Percentiles rank a stretch among this genome's conserved stretches.
These are phyloP conservation scores for Neospermospora avenae DNA, from an alignment of 2,329 filamentous ascomycete genomes.

Conservation along the genomic window DNA sequence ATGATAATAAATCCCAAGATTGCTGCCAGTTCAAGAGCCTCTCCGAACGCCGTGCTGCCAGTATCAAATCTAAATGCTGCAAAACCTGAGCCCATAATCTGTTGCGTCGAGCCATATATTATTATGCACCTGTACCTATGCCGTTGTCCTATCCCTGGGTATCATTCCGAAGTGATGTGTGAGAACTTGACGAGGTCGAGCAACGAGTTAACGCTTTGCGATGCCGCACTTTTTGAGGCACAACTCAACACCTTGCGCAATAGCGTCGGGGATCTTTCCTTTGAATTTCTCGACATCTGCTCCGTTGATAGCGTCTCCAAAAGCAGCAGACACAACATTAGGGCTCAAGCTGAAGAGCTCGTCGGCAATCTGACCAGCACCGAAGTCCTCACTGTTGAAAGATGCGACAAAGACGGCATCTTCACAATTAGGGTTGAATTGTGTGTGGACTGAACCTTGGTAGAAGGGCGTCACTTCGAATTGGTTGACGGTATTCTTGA, in stretches of 20 bases:
- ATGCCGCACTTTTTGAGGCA: conserved; percentile 48
- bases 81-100: background rate
- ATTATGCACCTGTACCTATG: background rate
- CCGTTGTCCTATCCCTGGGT: background rate
- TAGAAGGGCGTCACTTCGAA: conserved; percentile 53
- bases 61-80: background rate
- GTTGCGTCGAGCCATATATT: background rate
- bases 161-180: background rate
- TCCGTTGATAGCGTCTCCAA: conserved; percentile 45
- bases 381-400: conserved; percentile 50
- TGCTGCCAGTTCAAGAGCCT: background rate
- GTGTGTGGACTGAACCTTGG: conserved; percentile 52
- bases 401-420: conserved; percentile 48
- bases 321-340: conserved; percentile 45
- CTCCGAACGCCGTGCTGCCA: background rate
- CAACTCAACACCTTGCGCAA: conserved; percentile 50
- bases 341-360: conserved; percentile 46
- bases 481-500: conserved; percentile 40
- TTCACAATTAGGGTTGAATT: conserved; percentile 54
- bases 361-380: conserved; percentile 49
- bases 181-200: background rate
- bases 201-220: conserved; percentile 7
- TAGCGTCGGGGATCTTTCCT: conserved; percentile 43
- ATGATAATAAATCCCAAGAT: background rate
- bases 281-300: conserved; percentile 46